Base-by-base conservation (phyloP, 2,329 filamentous ascomycete species). In the Cercospora sp. region DNA sequence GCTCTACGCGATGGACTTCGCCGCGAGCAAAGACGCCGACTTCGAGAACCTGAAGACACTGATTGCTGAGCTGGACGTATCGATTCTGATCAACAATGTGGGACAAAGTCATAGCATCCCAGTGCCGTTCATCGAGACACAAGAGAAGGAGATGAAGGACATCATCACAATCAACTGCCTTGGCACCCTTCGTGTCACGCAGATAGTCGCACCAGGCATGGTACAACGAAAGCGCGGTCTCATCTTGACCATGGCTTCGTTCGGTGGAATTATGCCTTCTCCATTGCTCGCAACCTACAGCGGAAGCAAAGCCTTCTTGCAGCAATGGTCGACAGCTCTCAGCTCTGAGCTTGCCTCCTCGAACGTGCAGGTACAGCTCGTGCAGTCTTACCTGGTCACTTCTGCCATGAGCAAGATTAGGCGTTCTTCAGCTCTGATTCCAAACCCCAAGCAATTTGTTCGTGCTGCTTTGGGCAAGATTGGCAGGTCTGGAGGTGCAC, bases 381-480 rank as follows among this genome's bases (percentile, higher is more conserved):
- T 96, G 30, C 87, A 98, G 74, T 93, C 91, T 74, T 96, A 99
- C 80, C 88, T 99, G 59, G 92, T 99, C 75, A 96, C 93, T 4
- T 94, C 92, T 0, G 93, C 94, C 76, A 99, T 99, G 95, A 94
- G 91, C 81, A 99, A 99, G 86, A 89, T 99, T 75, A 90, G 92
- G 75, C 90, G 90, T 66, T 84, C 93, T 0, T 94, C 87, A 71
- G 81, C 89, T 57, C 83, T 93, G 66, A 91, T 98, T 57, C 95
- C 95, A 9, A 93, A 86, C 67, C 91, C 94, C 13, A 90, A 90
- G 79, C 83, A 86, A 64, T 98, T 98, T 79, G 95, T 99, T 66
- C 87, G 87, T 75, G 84, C 91, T 6, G 88, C 91, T 0, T 83
- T 99, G 67, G 83, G 86, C 71, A 97, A 95, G 84, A 86, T 99